These are phyloP conservation scores for Sarocladiaceae sp. DNA, from an alignment of 2,329 filamentous ascomycete species.

Conservation along the genomic window DNA sequence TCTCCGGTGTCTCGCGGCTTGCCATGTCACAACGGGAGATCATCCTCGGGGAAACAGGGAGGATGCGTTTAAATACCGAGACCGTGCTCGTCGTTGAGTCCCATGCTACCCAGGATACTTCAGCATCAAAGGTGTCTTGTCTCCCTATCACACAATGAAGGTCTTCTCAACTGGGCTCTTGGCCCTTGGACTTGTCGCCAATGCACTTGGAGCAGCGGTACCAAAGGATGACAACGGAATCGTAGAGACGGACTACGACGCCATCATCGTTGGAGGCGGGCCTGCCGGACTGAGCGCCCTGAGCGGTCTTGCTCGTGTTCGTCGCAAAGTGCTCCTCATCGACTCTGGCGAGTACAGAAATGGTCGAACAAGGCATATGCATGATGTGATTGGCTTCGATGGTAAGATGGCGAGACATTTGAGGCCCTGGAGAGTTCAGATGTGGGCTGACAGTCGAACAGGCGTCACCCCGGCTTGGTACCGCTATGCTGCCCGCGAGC, in stretches of 20 bases:
- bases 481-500: constrained; percentile 45
- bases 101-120: too few species aligned
- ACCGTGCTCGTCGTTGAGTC: too few species aligned
- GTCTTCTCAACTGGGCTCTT: too few species aligned
- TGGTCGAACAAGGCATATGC: constrained; percentile 48
- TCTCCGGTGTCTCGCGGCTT: too few species aligned
- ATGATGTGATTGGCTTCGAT: constrained; percentile 55
- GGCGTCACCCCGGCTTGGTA: constrained; percentile 49
- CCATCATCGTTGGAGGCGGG: constrained; percentile 51
- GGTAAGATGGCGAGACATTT: constrained; percentile 38
- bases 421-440: neutral
- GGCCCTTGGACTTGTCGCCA: too few species aligned
- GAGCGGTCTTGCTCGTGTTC: constrained; percentile 53
- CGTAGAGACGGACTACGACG: constrained; percentile 36
- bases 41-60: too few species aligned
- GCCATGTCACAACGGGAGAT: too few species aligned
- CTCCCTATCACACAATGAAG: too few species aligned
- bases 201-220: neutral
- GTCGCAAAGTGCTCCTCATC: constrained; percentile 47
- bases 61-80: too few species aligned
- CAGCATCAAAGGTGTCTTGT: too few species aligned
- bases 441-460: constrained; percentile 19
- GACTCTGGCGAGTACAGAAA: constrained; percentile 56
- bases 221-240: neutral
- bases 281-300: constrained; percentile 47